Evolutionary conservation across 768 basidiomycete species (phyloP), one percentile per base, ranked within the genome.

Genomic region (Trametes sanguinea): DNA sequence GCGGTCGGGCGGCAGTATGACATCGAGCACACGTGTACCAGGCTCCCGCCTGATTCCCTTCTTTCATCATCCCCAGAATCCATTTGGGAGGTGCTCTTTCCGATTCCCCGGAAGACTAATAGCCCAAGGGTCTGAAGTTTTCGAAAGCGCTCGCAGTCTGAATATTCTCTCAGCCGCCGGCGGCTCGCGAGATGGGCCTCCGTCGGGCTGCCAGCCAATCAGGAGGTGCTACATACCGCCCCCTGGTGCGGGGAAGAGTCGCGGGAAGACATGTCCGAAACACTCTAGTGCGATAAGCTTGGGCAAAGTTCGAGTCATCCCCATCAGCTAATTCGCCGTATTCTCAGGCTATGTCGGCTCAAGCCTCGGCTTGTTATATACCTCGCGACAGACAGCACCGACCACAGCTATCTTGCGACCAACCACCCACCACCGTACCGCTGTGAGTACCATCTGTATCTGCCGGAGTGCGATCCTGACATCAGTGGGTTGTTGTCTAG

Each of bases 221-320:
- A 50, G 35, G 6, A 13, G 14, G 27, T 47, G 44, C 53, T 32
- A 51, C 51, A 29, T 43, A 46, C n/a, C 4, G 32, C 58, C 51
- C 52, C 59, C 6, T 44, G 37, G 27, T 48, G 53, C 51, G 46
- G 60, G 53, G 46, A 61, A 61, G 17, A 17, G 13, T 14, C 13
- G 48, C 43, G 44, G 51, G 22, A 51, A 30, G 44, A 53, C 14
- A 60, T 33, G 45, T 52, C 51, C 37, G 52, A 61, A 54, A 61
- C 52, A 42, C 35, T 37, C 35, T 37, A 37, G 11, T 22, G 16
- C 16, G 53, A 32, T 45, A 35, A 46, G 30, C 8, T 56, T 16
- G 54, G 33, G 32, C 45, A 56, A 61, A 43, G 45, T 61, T 39
- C 52, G 52, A 54, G 46, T 61, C 60, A 61, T 48, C 51, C 30